A percentile compares a stretch with the other conserved stretches of the same genome.
phyloP scores from a whole-genome alignment of 176 grass and related monocot species.

The Echinochloa phyllopogon region DNA sequence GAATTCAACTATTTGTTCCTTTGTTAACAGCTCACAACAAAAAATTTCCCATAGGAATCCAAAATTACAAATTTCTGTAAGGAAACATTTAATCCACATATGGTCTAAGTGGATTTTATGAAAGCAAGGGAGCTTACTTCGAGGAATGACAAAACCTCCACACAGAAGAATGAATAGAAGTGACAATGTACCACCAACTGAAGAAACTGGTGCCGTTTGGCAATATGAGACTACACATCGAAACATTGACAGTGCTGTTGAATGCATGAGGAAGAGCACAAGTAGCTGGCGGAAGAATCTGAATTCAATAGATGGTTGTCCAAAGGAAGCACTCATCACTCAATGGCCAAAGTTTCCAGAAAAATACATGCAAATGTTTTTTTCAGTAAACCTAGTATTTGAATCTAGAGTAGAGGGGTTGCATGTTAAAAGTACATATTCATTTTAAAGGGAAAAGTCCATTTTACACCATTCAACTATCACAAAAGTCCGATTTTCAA shows the following conservation, averaged over 20 bases:
- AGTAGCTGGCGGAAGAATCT: conserved; percentile 72
- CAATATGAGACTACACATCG: conserved; percentile 56
- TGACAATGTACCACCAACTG: conserved; percentile 21
- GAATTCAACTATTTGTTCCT: background rate
- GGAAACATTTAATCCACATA: background rate
- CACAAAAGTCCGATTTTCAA: no score
- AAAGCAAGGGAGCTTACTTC: conserved; percentile 46
- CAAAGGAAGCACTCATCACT: background rate
- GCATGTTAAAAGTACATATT: background rate
- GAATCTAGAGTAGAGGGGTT: background rate
- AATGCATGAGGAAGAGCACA: conserved; percentile 57
- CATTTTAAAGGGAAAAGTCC: no score
- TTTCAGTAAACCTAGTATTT: background rate
- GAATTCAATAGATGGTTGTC: background rate
- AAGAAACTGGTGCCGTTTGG: conserved; percentile 46
- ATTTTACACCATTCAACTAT: no score
- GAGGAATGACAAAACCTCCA: conserved; percentile 77
- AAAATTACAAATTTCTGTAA: background rate
- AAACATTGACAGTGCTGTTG: conserved; percentile 57
- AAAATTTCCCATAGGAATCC: background rate
- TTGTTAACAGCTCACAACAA: background rate
- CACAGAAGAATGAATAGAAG: conserved; percentile 50
- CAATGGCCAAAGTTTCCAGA: background rate
- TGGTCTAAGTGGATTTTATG: background rate
- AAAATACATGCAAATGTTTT: background rate